Conservation (phyloP, 2,329 filamentous ascomycete genomes). For the Juglanconis juglandina region DNA sequence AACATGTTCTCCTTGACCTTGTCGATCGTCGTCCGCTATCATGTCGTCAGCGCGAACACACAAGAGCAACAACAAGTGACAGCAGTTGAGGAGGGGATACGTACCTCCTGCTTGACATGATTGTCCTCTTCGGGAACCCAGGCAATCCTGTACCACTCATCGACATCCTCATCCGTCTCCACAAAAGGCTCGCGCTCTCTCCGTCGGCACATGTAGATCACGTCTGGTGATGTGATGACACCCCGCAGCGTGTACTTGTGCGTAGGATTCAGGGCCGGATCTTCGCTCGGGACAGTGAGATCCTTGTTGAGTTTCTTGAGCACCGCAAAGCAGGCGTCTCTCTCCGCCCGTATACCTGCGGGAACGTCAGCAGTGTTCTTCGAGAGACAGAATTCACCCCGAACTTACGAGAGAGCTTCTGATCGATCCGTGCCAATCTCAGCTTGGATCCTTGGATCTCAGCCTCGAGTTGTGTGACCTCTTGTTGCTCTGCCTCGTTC, state of each 20-base stretch:
- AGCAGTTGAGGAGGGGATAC: neutral
- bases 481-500: constrained; percentile 17
- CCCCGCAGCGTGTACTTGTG: constrained; percentile 30
- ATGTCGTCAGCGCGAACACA: neutral
- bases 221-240: constrained; percentile 24
- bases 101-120: constrained; percentile 21
- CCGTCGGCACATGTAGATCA: constrained; percentile 27
- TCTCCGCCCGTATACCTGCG: constrained; percentile 10
- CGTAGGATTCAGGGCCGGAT: constrained; percentile 24
- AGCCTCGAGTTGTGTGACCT: constrained; percentile 18
- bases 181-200: constrained; percentile 20
- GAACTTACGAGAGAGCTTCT: constrained; percentile 16
- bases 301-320: constrained; percentile 9
- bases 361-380: constrained; percentile 4
- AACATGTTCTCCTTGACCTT: constrained; percentile 21
- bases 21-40: constrained; percentile 21
- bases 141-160: constrained; percentile 30
- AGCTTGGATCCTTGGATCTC: constrained; percentile 20
- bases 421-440: constrained; percentile 16
- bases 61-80: neutral
- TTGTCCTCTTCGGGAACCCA: constrained; percentile 20
- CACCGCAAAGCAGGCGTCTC: constrained; percentile 10
- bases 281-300: constrained; percentile 12
- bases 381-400: no score
- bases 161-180: constrained; percentile 12